These are phyloP conservation scores for Lignosus rhinocerotis DNA, from an alignment of 1,284 basidiomycete species.

Conservation along the genomic window DNA sequence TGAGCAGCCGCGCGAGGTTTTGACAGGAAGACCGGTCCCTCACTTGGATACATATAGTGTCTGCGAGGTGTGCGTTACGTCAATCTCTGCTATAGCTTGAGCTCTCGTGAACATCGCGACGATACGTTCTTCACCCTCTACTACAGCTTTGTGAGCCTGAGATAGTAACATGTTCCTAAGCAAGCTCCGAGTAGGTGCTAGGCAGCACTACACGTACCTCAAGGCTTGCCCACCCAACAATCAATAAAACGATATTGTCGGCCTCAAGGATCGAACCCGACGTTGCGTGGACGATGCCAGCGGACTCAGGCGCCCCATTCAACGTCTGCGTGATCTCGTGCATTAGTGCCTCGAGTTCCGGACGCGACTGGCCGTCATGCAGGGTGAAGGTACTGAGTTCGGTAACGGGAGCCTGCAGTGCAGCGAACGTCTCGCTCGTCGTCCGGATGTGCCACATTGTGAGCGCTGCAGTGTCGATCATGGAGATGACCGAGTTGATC, in stretches of 20 bases:
- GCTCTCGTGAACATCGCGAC: neutral
- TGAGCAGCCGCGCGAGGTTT: too few species aligned
- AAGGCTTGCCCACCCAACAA: constrained; percentile 25
- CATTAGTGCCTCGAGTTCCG: neutral
- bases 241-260: constrained; percentile 11
- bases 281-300: neutral
- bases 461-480: constrained; percentile 5
- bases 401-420: constrained; percentile 21
- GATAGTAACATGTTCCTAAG: neutral
- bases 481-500: neutral
- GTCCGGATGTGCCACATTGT: constrained; percentile 23
- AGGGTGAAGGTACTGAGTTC: constrained; percentile 22
- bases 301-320: neutral
- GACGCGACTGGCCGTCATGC: neutral
- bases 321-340: neutral
- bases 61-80: neutral
- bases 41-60: too few species aligned
- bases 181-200: neutral
- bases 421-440: constrained; percentile 21
- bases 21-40: too few species aligned
- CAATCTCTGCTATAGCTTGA: neutral
- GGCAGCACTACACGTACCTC: constrained; percentile 13
- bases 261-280: constrained; percentile 12
- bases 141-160: neutral
- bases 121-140: constrained; percentile 4